phyloP scores from a whole-genome alignment of 2,329 filamentous ascomycete species.

The Trichoderma oligosporum region DNA sequence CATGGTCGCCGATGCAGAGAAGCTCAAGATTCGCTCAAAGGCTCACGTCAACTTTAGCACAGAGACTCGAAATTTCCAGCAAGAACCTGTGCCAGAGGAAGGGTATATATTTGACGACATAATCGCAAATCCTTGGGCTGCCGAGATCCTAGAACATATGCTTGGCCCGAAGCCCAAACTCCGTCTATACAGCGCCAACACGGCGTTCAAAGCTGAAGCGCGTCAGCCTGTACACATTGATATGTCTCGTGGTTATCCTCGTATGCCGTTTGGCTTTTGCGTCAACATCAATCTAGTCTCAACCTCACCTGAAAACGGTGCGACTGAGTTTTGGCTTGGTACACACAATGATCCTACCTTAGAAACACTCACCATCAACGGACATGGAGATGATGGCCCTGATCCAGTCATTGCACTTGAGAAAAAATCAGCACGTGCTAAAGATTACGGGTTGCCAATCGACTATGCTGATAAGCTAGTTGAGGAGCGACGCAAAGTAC shows the following conservation, averaged over 20 bases:
- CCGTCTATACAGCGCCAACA: neutral
- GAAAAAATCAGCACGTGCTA: neutral
- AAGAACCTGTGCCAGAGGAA: neutral
- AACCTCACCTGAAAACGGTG: neutral
- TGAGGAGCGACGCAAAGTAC: neutral
- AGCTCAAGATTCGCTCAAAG: neutral
- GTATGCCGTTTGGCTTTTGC: conserved; percentile 1
- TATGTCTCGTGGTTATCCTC: neutral
- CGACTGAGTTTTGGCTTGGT: neutral
- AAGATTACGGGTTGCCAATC: neutral
- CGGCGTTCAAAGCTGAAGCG: neutral
- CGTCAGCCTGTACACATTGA: neutral
- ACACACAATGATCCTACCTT: neutral
- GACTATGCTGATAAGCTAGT: neutral
- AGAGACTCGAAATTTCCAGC: neutral
- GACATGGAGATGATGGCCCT: neutral
- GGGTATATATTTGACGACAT: neutral
- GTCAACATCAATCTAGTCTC: neutral
- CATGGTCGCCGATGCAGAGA: neutral
- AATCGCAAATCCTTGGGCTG: neutral
- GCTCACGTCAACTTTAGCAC: neutral
- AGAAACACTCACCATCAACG: neutral
- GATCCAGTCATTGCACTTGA: neutral
- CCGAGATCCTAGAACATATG: neutral
- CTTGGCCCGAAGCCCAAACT: neutral